Evolutionary conservation across 306 rosid species (phyloP).

Genomic region (Inga oerstediana): DNA sequence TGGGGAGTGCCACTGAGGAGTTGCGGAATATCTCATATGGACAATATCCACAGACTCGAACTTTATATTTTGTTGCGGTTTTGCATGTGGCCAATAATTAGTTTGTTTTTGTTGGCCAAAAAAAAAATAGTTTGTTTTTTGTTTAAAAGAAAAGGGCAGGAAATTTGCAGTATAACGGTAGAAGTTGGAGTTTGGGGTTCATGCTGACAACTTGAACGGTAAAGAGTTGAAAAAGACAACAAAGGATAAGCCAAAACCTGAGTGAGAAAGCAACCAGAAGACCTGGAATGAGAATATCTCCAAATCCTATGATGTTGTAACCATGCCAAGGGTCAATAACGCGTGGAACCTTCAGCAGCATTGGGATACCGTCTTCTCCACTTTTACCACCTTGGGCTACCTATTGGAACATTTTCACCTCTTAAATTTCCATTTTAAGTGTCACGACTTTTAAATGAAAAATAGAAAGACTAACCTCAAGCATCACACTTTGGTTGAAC

Average conservation of each 20-base stretch:
- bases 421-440: not conserved
- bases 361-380: conserved; percentile 96
- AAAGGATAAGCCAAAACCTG: conserved; percentile 53
- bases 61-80: too few species aligned
- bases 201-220: not conserved
- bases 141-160: not conserved
- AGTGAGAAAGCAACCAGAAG: conserved; percentile 87
- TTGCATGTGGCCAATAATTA: too few species aligned
- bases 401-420: conserved; percentile 40
- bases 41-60: too few species aligned
- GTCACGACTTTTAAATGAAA: conserved; percentile 17
- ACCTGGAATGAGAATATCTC: conserved; percentile 96
- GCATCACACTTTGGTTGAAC: conserved; percentile 96
- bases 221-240: not conserved
- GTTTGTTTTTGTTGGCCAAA: too few species aligned
- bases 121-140: too few species aligned
- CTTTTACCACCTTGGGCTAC: conserved; percentile 92
- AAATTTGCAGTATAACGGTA: too few species aligned
- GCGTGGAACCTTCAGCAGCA: conserved; percentile 94
- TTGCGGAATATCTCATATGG: too few species aligned
- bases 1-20: too few species aligned
- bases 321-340: conserved; percentile 98
- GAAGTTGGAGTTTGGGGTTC: not conserved
- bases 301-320: conserved; percentile 95
- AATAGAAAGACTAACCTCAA: conserved; percentile 73